Percentiles rank a stretch among this genome's conserved stretches.
These are phyloP conservation scores for Cryptococcus neoformans DNA, from an alignment of 1,284 basidiomycete species.

Conservation along the genomic window DNA sequence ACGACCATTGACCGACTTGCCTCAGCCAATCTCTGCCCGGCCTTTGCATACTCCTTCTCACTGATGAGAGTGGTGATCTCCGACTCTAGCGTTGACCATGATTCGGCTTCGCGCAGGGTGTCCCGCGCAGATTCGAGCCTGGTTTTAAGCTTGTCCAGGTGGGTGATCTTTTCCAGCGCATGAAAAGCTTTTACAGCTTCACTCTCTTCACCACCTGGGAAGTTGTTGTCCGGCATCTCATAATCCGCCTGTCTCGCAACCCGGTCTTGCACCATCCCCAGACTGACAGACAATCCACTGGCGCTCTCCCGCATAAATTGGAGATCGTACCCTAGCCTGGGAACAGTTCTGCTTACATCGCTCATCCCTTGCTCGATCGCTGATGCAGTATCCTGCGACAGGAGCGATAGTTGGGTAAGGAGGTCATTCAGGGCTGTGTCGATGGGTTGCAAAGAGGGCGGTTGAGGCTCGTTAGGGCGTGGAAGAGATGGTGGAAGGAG, in stretches of 20 bases:
- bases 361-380: conserved; percentile 81
- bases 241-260: conserved; percentile 41
- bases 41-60: conserved; percentile 66
- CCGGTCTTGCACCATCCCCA: conserved; percentile 58
- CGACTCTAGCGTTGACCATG: conserved; percentile 87
- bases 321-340: conserved; percentile 84
- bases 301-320: conserved; percentile 94
- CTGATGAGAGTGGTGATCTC: conserved; percentile 78
- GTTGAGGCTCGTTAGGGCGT: conserved; percentile 11
- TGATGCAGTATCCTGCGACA: conserved; percentile 78
- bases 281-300: conserved; percentile 62
- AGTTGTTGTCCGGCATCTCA: not conserved
- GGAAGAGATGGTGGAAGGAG: conserved; percentile 21
- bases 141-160: conserved; percentile 75
- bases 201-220: not conserved
- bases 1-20: conserved; percentile 81
- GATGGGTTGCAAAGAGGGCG: conserved; percentile 60
- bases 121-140: conserved; percentile 82
- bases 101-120: conserved; percentile 84
- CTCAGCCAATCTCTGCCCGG: conserved; percentile 81
- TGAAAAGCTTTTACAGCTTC: conserved; percentile 32
- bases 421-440: conserved; percentile 70
- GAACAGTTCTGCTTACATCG: conserved; percentile 81
- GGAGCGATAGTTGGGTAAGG: conserved; percentile 71
- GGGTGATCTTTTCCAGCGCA: conserved; percentile 64